Conservation (phyloP, 805 yeast genomes). For the Cyberlindnera mississippiensis region DNA sequence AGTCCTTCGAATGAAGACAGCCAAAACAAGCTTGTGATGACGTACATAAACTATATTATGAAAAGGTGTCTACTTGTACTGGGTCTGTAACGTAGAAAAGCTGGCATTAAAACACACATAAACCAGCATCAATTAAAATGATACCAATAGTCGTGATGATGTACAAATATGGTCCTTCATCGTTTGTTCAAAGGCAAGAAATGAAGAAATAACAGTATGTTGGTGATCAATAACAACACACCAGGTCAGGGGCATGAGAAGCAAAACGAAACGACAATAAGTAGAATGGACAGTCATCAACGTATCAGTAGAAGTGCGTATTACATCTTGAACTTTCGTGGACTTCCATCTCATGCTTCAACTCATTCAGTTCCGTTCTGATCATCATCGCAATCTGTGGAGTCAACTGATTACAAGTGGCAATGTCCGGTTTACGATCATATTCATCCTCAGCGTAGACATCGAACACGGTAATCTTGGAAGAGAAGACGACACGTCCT, state of each 20-base stretch:
- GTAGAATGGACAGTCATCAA: no score
- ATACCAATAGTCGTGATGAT: no score
- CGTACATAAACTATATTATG: background rate
- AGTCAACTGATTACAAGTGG: slow-evolving; percentile 88
- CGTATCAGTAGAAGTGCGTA: slow-evolving; percentile 71
- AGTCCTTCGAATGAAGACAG: slow-evolving; percentile 29
- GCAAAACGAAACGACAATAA: no score
- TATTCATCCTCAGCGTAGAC: slow-evolving; percentile 81
- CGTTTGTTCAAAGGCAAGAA: no score
- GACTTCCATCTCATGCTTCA: slow-evolving; percentile 78
- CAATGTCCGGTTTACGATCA: slow-evolving; percentile 89
- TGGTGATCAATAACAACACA: background rate
- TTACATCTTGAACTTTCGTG: slow-evolving; percentile 75
- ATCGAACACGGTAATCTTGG: slow-evolving; percentile 78
- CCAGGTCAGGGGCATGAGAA: background rate
- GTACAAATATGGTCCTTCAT: no score
- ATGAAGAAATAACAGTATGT: background rate
- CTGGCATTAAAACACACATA: no score
- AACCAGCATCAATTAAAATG: no score
- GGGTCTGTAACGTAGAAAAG: no score
- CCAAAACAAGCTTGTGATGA: background rate
- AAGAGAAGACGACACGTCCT: slow-evolving; percentile 58
- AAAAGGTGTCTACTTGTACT: background rate
- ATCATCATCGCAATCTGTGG: slow-evolving; percentile 84
- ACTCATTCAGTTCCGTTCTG: slow-evolving; percentile 74